Base-by-base conservation (phyloP, 805 yeast genomes). In the Candida andamanensis region DNA sequence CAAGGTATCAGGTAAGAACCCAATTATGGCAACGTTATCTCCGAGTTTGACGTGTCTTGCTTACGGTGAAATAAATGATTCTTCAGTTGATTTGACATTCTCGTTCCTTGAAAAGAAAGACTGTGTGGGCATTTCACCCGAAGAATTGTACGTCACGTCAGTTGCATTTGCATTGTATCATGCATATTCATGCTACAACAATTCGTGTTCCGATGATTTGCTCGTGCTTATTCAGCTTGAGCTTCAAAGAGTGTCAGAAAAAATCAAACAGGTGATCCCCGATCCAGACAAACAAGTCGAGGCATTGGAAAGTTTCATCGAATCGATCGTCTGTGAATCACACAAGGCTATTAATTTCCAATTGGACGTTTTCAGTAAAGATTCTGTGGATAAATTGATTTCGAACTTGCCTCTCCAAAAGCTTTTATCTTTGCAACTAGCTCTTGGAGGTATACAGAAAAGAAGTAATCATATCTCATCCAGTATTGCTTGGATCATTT, bases 341-440 rank as follows among this genome's bases (percentile, higher is more conserved):
- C 94, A 85, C 49, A 58, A 78, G n/a, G 78, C 92, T 1, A 70
- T 86, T 39, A 81, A 77, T 46, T 78, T 85, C 46, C 75, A 78
- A 19, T 65, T 85, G 33, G 84, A 81, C 47, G 51, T 56, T 0
- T 74, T 77, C 29, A 71, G 78, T 6, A 74, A 76, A 33, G 95
- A 85, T 34, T 82, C 79, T 29, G 77, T 82, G 2, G 95, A 85
- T 47, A 78, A 80, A 47, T 62, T 85, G 39, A 58, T 85, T 24
- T 79, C 80, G 13, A 79, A 78, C 45, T 90, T 90, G 9, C 86
- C 92, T 2, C 63, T 84, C 32, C 95, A 85, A 47, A 70, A 81
- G 32, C 58, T 86, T 29, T 56, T 85, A 21, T 74, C 85, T 11
- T 59, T 85, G 32, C 94, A 85, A 47, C 63, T 81, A 35, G 62